Conservation (phyloP, 805 yeast genomes). For the Yarrowia hollandica region DNA sequence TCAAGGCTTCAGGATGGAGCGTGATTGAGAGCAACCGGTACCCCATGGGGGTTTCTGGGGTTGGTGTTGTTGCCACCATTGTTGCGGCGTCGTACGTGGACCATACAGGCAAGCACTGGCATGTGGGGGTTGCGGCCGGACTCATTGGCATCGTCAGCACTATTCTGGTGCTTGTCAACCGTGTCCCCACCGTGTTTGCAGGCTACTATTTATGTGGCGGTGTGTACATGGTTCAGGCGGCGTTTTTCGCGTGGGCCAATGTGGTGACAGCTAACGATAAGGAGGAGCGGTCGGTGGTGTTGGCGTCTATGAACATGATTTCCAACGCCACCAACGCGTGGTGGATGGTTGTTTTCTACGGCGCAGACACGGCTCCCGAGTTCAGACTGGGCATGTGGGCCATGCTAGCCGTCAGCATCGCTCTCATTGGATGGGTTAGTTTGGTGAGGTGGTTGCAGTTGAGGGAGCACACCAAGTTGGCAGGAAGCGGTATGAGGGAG, state of each 20-base stretch:
- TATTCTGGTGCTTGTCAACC: conserved; percentile 46
- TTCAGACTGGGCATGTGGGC: conserved; percentile 42
- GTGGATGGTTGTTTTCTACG: conserved; percentile 49
- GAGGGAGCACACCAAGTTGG: neutral
- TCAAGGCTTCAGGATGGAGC: conserved; percentile 40
- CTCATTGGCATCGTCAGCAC: conserved; percentile 41
- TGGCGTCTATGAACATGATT: conserved; percentile 42
- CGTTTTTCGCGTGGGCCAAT: conserved; percentile 48
- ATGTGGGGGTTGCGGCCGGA: conserved; percentile 45
- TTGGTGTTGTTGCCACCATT: conserved; percentile 47
- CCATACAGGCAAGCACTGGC: conserved; percentile 42
- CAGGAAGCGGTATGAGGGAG: neutral
- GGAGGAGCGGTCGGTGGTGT: conserved; percentile 43
- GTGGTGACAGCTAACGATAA: conserved; percentile 41
- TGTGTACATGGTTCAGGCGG: conserved; percentile 42
- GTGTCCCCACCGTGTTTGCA: conserved; percentile 41
- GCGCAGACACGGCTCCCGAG: conserved; percentile 46
- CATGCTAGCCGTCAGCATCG: conserved; percentile 23
- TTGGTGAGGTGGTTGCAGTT: conserved; percentile 10
- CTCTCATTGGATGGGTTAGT: neutral
- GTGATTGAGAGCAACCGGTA: conserved; percentile 45
- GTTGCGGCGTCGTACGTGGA: conserved; percentile 43
- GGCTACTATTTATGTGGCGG: conserved; percentile 42
- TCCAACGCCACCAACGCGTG: conserved; percentile 51
- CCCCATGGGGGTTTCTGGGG: conserved; percentile 47